Conservation (phyloP, 2,329 filamentous ascomycete species). For the Phialophora tarda region DNA sequence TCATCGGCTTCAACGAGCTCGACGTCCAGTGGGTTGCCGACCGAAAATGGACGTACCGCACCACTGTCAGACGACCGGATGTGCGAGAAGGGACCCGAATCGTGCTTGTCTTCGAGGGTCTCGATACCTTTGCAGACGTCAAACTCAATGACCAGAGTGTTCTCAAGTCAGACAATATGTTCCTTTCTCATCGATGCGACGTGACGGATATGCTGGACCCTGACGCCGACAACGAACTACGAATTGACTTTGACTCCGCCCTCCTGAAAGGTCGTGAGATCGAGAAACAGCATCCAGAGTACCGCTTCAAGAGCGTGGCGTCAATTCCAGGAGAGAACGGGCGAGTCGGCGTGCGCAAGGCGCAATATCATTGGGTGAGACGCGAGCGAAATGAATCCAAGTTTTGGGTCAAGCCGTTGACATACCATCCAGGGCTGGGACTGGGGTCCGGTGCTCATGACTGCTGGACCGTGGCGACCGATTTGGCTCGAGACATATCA, state of each 20-base stretch:
- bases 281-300: slow-evolving; percentile 10
- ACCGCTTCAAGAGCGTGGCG: slow-evolving; percentile 2
- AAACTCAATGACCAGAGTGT: slow-evolving; percentile 70
- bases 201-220: slow-evolving; percentile 20
- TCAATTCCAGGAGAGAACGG: not conserved
- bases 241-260: not conserved
- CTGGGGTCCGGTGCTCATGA: slow-evolving; percentile 69
- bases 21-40: slow-evolving; percentile 6
- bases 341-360: slow-evolving; percentile 54
- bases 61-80: not conserved
- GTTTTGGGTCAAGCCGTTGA: not conserved
- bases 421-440: slow-evolving; percentile 61
- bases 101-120: slow-evolving; percentile 73
- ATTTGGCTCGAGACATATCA: slow-evolving; percentile 68
- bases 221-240: slow-evolving; percentile 38
- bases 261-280: slow-evolving; percentile 10
- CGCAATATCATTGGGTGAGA: slow-evolving; percentile 67
- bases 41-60: not conserved
- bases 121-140: slow-evolving; percentile 79
- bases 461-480: slow-evolving; percentile 69
- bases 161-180: slow-evolving; percentile 78
- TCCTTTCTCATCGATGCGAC: slow-evolving; percentile 71
- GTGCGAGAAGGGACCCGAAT: slow-evolving; percentile 43
- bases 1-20: slow-evolving; percentile 8
- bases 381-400: not conserved